Conservation (phyloP, 192 early-diverging fungal genomes). For the Spizellomyces punctatus region DNA sequence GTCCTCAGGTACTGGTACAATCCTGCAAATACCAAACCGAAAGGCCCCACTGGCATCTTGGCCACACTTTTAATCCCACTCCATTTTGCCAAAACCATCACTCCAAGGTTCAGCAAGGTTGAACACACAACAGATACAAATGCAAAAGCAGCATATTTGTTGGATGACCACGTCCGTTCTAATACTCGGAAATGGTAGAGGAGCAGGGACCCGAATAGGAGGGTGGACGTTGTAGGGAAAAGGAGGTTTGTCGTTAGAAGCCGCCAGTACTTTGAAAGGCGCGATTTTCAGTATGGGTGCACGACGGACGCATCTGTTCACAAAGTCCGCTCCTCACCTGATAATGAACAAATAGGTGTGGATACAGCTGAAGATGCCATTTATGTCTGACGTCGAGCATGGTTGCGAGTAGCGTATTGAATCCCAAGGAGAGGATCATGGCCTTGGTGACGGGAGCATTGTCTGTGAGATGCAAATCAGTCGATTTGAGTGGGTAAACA, state of each 20-base stretch:
- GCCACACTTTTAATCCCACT: not conserved
- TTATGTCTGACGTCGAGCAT: slow-evolving; percentile 20
- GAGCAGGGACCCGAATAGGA: slow-evolving; percentile 44
- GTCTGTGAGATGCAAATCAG: slow-evolving; percentile 1
- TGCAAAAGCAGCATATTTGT: slow-evolving; percentile 39
- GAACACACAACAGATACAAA: slow-evolving; percentile 24
- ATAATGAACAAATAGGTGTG: too few species aligned
- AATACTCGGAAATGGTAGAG: slow-evolving; percentile 44
- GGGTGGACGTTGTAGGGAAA: slow-evolving; percentile 36
- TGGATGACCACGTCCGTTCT: slow-evolving; percentile 43
- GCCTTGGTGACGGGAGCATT: slow-evolving; percentile 51
- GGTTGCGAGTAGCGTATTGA: slow-evolving; percentile 36
- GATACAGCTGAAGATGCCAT: too few species aligned
- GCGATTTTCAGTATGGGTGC: slow-evolving; percentile 3
- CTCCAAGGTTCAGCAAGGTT: slow-evolving; percentile 18
- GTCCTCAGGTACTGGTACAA: slow-evolving; percentile 1
- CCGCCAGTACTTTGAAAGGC: slow-evolving; percentile 28
- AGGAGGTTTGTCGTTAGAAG: slow-evolving; percentile 29
- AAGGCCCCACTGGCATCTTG: slow-evolving; percentile 34
- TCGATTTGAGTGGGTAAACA: not conserved
- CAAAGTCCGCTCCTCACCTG: too few species aligned
- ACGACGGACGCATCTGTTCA: too few species aligned
- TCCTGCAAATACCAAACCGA: slow-evolving; percentile 38
- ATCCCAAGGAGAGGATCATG: slow-evolving; percentile 36
- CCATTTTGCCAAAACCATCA: not conserved